A percentile compares a stretch with the other conserved stretches of the same genome.
These are phyloP conservation scores for Polytrichum commune DNA, from an alignment of 225 moss, liverwort and hornwort species.

Conservation along the genomic window DNA sequence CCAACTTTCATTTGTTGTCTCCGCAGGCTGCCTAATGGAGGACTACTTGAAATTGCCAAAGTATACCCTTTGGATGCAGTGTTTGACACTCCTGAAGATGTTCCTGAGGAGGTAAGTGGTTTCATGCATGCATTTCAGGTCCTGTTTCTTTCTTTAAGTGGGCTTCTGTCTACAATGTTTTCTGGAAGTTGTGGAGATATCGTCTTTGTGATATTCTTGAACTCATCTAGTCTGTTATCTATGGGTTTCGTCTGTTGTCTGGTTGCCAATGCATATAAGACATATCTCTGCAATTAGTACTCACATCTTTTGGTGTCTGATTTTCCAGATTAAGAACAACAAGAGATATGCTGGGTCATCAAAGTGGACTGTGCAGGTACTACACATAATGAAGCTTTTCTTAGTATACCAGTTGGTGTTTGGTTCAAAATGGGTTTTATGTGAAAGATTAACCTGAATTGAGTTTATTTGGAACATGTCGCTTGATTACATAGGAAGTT, in stretches of 20 bases:
- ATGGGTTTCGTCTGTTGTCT: no score
- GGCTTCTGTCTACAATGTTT: no score
- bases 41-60: constrained; percentile 71
- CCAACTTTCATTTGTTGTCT: not conserved
- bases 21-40: constrained; percentile 70
- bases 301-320: not conserved
- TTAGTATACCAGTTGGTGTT: no score
- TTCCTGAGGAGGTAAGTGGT: constrained; percentile 81
- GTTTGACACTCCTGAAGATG: constrained; percentile 87
- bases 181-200: no score
- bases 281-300: not conserved
- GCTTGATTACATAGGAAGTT: constrained; percentile 60
- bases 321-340: constrained; percentile 85
- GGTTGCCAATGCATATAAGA: no score
- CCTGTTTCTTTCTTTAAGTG: no score
- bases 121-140: not conserved
- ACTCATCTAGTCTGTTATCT: not conserved
- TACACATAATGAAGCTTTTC: no score
- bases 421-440: no score
- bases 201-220: no score
- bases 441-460: no score
- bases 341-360: constrained; percentile 88
- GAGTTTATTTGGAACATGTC: not conserved
- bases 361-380: constrained; percentile 91
- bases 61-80: constrained; percentile 95